phyloP scores from a whole-genome alignment of 2,329 filamentous ascomycete species.

The Helminthosporium solani region DNA sequence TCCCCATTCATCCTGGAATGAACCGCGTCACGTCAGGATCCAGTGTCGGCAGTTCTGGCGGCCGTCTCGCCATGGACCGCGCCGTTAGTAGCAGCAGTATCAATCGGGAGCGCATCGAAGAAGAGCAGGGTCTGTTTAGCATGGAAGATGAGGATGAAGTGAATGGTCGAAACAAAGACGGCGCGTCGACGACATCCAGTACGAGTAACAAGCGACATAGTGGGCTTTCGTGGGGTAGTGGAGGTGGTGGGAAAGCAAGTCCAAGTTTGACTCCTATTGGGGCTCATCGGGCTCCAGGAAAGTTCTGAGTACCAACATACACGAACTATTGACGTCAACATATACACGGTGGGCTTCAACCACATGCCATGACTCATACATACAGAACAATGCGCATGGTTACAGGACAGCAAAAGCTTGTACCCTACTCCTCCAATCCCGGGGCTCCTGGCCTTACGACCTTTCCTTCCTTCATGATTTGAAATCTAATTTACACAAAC shows the following conservation, averaged over 20 bases:
- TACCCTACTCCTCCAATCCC: no score
- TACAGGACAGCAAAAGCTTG: no score
- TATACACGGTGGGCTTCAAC: no score
- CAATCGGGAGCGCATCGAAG: conserved; percentile 43
- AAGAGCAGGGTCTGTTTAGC: conserved; percentile 46
- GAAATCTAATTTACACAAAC: conserved; percentile 4
- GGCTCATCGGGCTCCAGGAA: conserved; percentile 23
- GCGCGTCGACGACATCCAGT: conserved; percentile 35
- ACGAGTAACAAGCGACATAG: conserved; percentile 41
- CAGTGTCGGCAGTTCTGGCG: conserved; percentile 33
- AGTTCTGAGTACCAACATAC: conserved; percentile 11
- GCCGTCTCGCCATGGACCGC: conserved; percentile 39
- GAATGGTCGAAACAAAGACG: conserved; percentile 33
- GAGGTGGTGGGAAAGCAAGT: conserved; percentile 30
- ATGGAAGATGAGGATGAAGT: conserved; percentile 46
- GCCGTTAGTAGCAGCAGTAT: conserved; percentile 44
- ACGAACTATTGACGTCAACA: no score
- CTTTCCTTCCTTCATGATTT: no score
- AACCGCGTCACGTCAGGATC: conserved; percentile 35
- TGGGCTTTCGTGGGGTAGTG: conserved; percentile 41
- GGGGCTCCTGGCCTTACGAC: no score
- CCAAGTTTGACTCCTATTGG: conserved; percentile 39
- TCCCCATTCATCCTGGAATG: conserved; percentile 68
- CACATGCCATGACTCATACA: no score
- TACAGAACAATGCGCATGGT: no score